phyloP scores from a whole-genome alignment of 1,284 basidiomycete genomes.

The Rhodotorula sp. region DNA sequence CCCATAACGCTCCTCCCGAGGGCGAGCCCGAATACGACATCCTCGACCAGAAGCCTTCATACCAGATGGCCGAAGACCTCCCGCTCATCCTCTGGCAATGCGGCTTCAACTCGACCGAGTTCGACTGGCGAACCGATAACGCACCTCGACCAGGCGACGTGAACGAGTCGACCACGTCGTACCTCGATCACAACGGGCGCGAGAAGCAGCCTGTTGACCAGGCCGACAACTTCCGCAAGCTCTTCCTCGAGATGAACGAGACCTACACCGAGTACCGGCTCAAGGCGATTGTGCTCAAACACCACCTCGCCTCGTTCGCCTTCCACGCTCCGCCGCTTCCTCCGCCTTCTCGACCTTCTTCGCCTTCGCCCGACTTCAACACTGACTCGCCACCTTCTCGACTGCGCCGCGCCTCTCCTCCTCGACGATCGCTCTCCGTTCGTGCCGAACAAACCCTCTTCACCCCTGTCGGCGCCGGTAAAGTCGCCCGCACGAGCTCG shows the following conservation, averaged over 20 bases:
- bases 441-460: constrained; percentile 48
- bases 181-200: constrained; percentile 53
- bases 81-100: constrained; percentile 93
- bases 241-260: constrained; percentile 37
- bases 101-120: constrained; percentile 65
- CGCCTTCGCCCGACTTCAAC: neutral
- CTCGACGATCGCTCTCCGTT: constrained; percentile 31
- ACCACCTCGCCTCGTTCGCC: constrained; percentile 54
- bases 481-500: constrained; percentile 59
- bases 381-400: constrained; percentile 33
- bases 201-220: constrained; percentile 16
- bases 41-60: constrained; percentile 75
- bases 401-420: constrained; percentile 48
- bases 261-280: constrained; percentile 33
- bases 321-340: constrained; percentile 22
- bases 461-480: constrained; percentile 73
- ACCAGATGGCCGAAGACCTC: constrained; percentile 87
- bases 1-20: constrained; percentile 15
- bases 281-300: constrained; percentile 36
- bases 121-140: constrained; percentile 72
- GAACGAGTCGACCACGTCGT: constrained; percentile 41
- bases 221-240: constrained; percentile 28
- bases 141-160: constrained; percentile 48
- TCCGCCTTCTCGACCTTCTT: neutral
- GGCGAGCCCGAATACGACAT: constrained; percentile 15